Evolutionary conservation across 2,329 filamentous ascomycete species (phyloP), one percentile per base, ranked within the genome.

Genomic region (Cucurbitaria berberidis): DNA sequence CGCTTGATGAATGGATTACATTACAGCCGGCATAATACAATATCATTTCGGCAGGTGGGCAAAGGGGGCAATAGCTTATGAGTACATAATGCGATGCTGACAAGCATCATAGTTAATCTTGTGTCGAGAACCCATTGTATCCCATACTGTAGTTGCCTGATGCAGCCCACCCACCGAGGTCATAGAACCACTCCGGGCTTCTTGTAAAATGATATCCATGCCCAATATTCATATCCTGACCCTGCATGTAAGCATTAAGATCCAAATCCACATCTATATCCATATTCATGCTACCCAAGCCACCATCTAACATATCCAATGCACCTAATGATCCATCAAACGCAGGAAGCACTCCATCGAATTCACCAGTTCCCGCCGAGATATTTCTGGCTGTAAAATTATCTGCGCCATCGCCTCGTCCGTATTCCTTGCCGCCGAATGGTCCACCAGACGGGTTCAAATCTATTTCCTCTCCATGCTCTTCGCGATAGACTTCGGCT

Each of bases 401-500:
- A 18, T 54, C 47, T n/a, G 48, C 47, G 32, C 45, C 45, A 3
- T 66, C 63, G 10, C 59, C 59, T 16, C 64, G 38, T 6, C 51
- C 54, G 24, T 62, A 57, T 1, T 59, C 52, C 32, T 30, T 54
- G 0, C 48, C 49, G 13, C 48, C 46, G 34, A 40, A 42, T 1
- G 22, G 22, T 3, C 24, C 40, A n/a, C 22, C 40, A 16, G 50
- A 42, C 10, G 32, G 41, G 32, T 38, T 42, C 15, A 66, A 46
- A 36, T 68, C 60, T 22, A 69, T 66, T 3, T 62, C 49, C n/a
- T 57, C 55, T 16, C 62, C 59, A 27, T 63, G 46, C 43, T 69
- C 66, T 10, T 60, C 57, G 7, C 51, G 44, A 36, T 62, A 68
- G 1, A 60, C 64, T 7, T 54, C 38, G 5, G 52, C 47, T 35